Base-by-base conservation (phyloP, 257 asterid species). In the Solanum neorickii region DNA sequence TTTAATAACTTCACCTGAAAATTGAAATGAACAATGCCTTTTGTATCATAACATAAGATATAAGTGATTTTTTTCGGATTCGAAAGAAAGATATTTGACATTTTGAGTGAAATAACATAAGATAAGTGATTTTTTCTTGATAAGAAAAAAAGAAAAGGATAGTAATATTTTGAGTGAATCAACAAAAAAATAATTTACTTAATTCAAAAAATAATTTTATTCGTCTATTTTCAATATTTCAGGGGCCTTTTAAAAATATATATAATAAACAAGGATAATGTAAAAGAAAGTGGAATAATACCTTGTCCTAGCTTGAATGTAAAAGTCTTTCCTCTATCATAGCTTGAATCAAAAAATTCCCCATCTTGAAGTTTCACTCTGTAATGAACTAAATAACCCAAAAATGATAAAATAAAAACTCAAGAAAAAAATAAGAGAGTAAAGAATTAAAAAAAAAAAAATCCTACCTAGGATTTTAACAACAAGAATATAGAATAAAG, bases 291-390 rank as follows among this genome's bases (percentile, higher is more conserved):
- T 1, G 16, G 11, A 68, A 84, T 5, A 84, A 25, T 89, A 93
- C 97, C 72, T 77, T 91, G 97, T 78, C 95, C 97, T 91, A 94
- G 90, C 91, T 87, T 93, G 94, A 94, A 93, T 62, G 78, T 88
- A 87, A 89, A 92, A 5, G 94, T 89, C 21, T 86, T 84, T 85
- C 93, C 94, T 86, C 87, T 90, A 29, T 92, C 86, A 72, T 92
- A 92, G 80, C 93, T 94, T 39, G 97, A 92, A 49, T 93, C 93
- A 18, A 89, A 86, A 68, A 86, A 86, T 20, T 69, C 91, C 27
- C 93, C 94, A 78, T 87, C 91, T 90, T 93, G 89, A 80, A 93
- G 75, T 76, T 91, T 68, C 70, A 93, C 91, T 70, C 72, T 88
- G 88, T 93, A 94, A 87, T 92, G 94, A 87, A 94, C 97, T 94